Evolutionary conservation across 208 protist genomes (phyloP).

Genomic region (Naegleria lovaniensis): DNA sequence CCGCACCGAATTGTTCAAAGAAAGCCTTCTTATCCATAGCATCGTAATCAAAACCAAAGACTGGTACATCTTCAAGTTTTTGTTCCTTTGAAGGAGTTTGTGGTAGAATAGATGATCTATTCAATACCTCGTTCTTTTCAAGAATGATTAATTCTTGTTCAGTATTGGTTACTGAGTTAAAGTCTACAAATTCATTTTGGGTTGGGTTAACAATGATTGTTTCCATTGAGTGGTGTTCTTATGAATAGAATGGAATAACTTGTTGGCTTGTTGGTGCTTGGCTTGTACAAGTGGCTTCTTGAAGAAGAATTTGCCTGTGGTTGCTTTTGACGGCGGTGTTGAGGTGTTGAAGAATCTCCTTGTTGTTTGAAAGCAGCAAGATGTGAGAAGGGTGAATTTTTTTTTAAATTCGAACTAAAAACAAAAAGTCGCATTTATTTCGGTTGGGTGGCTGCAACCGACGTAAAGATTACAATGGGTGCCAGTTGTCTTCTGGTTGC

Average conservation of each 20-base stretch:
- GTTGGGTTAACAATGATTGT: background rate
- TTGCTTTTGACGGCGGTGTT: background rate
- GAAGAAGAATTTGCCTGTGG: background rate
- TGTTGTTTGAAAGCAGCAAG: background rate
- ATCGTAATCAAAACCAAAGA: background rate
- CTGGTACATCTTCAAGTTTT: background rate
- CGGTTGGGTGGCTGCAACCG: too few relatives aligned
- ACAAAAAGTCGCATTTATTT: too few relatives aligned
- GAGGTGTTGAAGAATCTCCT: background rate
- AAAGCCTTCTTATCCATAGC: background rate
- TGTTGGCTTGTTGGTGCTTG: background rate
- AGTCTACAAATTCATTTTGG: background rate
- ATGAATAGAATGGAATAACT: background rate
- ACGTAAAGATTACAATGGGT: too few relatives aligned
- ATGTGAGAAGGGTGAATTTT: background rate
- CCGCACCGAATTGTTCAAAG: background rate
- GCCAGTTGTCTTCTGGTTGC: too few relatives aligned
- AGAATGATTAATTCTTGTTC: background rate
- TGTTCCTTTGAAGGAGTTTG: background rate
- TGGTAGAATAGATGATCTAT: background rate
- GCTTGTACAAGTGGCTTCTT: background rate
- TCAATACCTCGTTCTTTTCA: background rate
- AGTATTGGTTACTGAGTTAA: background rate
- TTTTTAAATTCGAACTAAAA: background rate
- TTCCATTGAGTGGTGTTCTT: background rate